Evolutionary conservation across 805 yeast species (phyloP).

Genomic region (Schwanniomyces sp.): DNA sequence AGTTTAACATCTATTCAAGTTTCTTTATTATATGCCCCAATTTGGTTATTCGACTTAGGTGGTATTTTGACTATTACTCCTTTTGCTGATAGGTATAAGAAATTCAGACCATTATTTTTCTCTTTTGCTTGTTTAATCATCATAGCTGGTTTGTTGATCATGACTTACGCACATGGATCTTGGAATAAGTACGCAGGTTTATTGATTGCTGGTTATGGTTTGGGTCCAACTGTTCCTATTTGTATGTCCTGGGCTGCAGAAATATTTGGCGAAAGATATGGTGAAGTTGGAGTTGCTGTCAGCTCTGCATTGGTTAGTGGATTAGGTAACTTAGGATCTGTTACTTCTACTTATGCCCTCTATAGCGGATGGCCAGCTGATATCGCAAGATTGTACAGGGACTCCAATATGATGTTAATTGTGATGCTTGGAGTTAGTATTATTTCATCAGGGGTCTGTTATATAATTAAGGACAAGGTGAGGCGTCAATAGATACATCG

Average conservation of each 20-base stretch:
- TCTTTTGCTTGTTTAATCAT: slow-evolving; percentile 62
- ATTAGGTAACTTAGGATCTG: slow-evolving; percentile 78
- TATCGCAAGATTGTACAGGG: slow-evolving; percentile 53
- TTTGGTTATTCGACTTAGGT: slow-evolving; percentile 82
- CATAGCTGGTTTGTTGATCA: slow-evolving; percentile 71
- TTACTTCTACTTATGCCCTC: slow-evolving; percentile 80
- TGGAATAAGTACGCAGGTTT: slow-evolving; percentile 84
- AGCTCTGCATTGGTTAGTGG: slow-evolving; percentile 84
- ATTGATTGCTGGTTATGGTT: slow-evolving; percentile 79
- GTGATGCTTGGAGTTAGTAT: slow-evolving; percentile 75
- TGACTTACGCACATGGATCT: slow-evolving; percentile 68
- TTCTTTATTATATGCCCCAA: slow-evolving; percentile 81
- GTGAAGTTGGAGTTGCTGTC: slow-evolving; percentile 84
- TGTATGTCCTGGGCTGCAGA: slow-evolving; percentile 83
- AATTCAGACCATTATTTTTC: slow-evolving; percentile 62
- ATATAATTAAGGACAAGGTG: slow-evolving; percentile 29
- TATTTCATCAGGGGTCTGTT: slow-evolving; percentile 38
- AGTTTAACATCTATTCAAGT: slow-evolving; percentile 62
- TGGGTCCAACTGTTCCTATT: slow-evolving; percentile 90
- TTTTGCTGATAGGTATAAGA: slow-evolving; percentile 68
- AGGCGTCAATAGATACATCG: slow-evolving; percentile 15
- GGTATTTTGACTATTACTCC: slow-evolving; percentile 78
- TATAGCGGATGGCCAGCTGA: slow-evolving; percentile 89
- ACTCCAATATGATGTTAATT: slow-evolving; percentile 84
- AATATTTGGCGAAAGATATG: slow-evolving; percentile 67